Conservation (phyloP, 306 rosid genomes). For the Oxytropis ochrocephala region DNA sequence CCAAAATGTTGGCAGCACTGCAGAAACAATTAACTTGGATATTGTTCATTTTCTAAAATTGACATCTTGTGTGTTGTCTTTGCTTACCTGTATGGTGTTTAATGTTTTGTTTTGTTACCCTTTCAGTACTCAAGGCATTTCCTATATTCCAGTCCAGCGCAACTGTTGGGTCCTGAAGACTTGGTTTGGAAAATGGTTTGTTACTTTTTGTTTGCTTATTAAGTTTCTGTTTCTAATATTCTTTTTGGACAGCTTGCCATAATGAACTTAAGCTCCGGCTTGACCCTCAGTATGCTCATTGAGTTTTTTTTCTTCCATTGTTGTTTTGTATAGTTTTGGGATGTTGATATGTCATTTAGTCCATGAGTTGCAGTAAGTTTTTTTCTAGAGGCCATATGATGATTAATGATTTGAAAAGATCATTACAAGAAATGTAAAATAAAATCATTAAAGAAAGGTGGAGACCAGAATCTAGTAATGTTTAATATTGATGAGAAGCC, state of each 20-base stretch:
- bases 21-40: not conserved
- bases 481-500: not conserved
- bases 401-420: not conserved
- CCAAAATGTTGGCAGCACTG: not conserved
- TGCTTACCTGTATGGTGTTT: not conserved
- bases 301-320: not conserved
- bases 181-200: conserved; percentile 96
- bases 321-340: not conserved
- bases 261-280: not conserved
- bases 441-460: not conserved
- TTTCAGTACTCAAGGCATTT: conserved; percentile 84
- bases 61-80: conserved; percentile 6
- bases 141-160: conserved; percentile 85
- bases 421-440: not conserved
- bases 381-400: not conserved
- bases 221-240: not conserved
- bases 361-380: not conserved
- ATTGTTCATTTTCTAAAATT: not conserved
- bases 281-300: not conserved
- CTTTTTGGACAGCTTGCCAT: not conserved
- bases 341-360: not conserved
- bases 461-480: not conserved
- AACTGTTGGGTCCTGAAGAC: conserved; percentile 94
- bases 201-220: conserved; percentile 10
- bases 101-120: not conserved